Evolutionary conservation across 2,329 filamentous ascomycete genomes (phyloP).

Genomic region (Fusarium chaquense): DNA sequence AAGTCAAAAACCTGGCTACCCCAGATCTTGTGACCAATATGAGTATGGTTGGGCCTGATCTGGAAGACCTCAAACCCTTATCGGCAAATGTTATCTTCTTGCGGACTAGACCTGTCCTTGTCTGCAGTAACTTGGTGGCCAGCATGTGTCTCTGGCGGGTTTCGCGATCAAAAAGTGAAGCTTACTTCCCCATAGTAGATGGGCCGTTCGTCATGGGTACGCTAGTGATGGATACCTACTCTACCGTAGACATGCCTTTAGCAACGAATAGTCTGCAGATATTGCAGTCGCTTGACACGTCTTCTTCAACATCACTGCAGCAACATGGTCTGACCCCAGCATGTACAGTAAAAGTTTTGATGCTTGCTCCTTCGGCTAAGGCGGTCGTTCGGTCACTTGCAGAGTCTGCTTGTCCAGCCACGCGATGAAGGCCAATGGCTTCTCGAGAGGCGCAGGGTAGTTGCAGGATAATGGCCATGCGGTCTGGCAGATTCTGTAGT

Average conservation of each 20-base stretch:
- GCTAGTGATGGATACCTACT: constrained; percentile 30
- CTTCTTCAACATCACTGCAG: constrained; percentile 37
- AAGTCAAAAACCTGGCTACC: constrained; percentile 30
- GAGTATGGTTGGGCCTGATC: constrained; percentile 27
- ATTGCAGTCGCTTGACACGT: constrained; percentile 28
- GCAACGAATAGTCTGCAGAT: constrained; percentile 31
- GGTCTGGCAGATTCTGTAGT: constrained; percentile 17
- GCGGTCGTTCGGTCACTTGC: constrained; percentile 31
- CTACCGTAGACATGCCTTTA: constrained; percentile 21
- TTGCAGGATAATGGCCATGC: constrained; percentile 33
- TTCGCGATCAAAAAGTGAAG: constrained; percentile 21
- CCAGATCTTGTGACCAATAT: constrained; percentile 31
- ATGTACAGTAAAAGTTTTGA: constrained; percentile 10
- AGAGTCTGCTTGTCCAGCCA: constrained; percentile 24
- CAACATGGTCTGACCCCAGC: constrained; percentile 40
- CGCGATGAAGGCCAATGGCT: constrained; percentile 31
- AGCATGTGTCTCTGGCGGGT: constrained; percentile 29
- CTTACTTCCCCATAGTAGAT: constrained; percentile 13
- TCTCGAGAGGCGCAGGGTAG: constrained; percentile 27
- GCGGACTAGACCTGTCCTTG: constrained; percentile 23
- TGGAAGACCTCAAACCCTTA: constrained; percentile 25
- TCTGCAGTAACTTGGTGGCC: constrained; percentile 6
- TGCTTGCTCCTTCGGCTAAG: constrained; percentile 27
- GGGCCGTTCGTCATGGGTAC: constrained; percentile 32
- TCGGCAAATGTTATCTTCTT: constrained; percentile 25